Percentiles rank a stretch among this genome's conserved stretches.
Evolutionary conservation across 2,329 filamentous ascomycete genomes (phyloP).

Genomic region (Botrytis squamosa): DNA sequence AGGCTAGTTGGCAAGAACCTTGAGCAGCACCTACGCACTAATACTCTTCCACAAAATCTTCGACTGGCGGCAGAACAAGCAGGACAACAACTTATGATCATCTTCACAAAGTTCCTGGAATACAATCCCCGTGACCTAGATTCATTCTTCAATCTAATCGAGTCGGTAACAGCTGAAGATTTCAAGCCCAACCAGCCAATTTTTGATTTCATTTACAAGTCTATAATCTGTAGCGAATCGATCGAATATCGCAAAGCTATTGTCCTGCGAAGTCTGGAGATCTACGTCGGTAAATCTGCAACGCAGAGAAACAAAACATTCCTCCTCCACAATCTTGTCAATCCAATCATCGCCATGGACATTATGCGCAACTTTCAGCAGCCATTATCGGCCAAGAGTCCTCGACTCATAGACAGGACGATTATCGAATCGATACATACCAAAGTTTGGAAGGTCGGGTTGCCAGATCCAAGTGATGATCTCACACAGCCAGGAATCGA

Average conservation of each 20-base stretch:
- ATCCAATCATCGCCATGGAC: conserved; percentile 90
- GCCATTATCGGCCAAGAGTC: conserved; percentile 55
- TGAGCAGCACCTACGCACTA: conserved; percentile 68
- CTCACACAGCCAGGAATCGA: conserved; percentile 82
- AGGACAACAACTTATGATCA: conserved; percentile 79
- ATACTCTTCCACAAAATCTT: conserved; percentile 68
- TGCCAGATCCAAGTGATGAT: conserved; percentile 80
- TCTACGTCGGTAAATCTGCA: conserved; percentile 75
- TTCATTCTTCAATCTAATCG: conserved; percentile 79
- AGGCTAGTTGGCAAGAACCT: conserved; percentile 72
- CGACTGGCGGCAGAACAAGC: conserved; percentile 86
- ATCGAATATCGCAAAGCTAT: conserved; percentile 83
- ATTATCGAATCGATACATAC: conserved; percentile 89
- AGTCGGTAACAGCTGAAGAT: conserved; percentile 78
- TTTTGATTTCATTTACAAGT: conserved; percentile 77
- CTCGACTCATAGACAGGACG: conserved; percentile 76
- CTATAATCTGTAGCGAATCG: conserved; percentile 80
- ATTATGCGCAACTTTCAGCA: conserved; percentile 76
- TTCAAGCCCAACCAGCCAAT: conserved; percentile 75
- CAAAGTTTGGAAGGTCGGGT: conserved; percentile 89
- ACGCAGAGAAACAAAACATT: conserved; percentile 93
- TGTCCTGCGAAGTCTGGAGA: conserved; percentile 80
- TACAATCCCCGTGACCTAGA: conserved; percentile 75
- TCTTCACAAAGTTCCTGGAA: conserved; percentile 78
- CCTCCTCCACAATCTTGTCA: conserved; percentile 85